phyloP scores from a whole-genome alignment of 2,329 filamentous ascomycete species.

The Karstenula rhodostoma region DNA sequence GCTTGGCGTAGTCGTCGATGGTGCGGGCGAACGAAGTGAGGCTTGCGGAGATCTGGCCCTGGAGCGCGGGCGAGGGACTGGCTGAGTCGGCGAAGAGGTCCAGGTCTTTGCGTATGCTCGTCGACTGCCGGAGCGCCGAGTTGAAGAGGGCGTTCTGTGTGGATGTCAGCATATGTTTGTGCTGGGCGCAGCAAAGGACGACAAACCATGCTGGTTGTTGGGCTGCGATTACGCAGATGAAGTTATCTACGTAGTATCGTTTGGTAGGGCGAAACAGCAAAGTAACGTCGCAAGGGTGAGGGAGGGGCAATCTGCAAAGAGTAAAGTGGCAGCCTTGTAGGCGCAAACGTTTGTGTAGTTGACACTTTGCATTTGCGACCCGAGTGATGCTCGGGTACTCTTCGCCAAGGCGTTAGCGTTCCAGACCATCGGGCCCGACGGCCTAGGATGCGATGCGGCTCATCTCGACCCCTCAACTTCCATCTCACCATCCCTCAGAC shows the following conservation, averaged over 20 bases:
- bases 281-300: neutral
- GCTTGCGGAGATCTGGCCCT: conserved; percentile 59
- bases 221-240: neutral
- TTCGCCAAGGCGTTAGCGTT: conserved; percentile 19
- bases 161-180: conserved; percentile 18
- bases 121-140: conserved; percentile 83
- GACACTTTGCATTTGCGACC: conserved; percentile 44
- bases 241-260: conserved; percentile 1
- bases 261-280: neutral
- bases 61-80: conserved; percentile 68
- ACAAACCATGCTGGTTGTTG: conserved; percentile 30
- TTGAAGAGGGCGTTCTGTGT: conserved; percentile 83
- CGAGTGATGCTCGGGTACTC: conserved; percentile 18
- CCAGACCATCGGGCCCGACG: neutral
- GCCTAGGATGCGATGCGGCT: conserved; percentile 2
- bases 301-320: neutral
- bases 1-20: conserved; percentile 87
- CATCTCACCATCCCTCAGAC: neutral
- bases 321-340: conserved; percentile 26
- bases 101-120: conserved; percentile 79
- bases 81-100: conserved; percentile 70
- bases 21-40: conserved; percentile 85
- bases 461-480: neutral
- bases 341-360: conserved; percentile 29
- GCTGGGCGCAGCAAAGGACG: neutral